Evolutionary conservation across 1,284 basidiomycete genomes (phyloP).

Genomic region (Pascua sp.): DNA sequence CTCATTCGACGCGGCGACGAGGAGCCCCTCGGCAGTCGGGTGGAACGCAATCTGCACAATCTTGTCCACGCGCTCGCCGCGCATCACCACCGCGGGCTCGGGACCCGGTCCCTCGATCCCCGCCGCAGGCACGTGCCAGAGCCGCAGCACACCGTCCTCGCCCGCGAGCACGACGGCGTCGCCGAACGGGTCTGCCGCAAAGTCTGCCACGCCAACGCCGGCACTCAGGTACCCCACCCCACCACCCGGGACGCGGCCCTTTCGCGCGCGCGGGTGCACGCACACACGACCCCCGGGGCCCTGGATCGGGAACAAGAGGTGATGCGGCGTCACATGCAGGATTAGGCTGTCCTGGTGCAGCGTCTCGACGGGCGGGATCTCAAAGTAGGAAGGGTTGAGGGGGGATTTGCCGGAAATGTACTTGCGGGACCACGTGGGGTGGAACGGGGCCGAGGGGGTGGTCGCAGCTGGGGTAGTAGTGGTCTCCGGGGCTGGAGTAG

Average conservation of each 20-base stretch:
- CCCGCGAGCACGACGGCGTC: constrained; percentile 46
- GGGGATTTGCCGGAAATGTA: constrained; percentile 51
- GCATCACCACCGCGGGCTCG: constrained; percentile 29
- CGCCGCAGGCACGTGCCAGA: constrained; percentile 40
- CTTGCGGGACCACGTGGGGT: constrained; percentile 50
- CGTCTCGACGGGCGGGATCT: constrained; percentile 46
- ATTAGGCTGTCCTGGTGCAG: constrained; percentile 48
- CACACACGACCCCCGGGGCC: constrained; percentile 52
- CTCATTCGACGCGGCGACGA: constrained; percentile 49
- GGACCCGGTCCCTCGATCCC: constrained; percentile 37
- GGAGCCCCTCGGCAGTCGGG: constrained; percentile 46
- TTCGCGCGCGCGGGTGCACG: constrained; percentile 45
- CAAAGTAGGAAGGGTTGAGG: constrained; percentile 50
- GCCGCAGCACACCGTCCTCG: constrained; percentile 47
- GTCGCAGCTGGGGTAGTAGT: not conserved
- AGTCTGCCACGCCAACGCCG: constrained; percentile 48
- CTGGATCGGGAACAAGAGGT: constrained; percentile 50
- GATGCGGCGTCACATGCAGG: constrained; percentile 34
- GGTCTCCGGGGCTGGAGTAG: not conserved
- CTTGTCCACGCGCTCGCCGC: constrained; percentile 44
- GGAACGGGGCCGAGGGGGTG: constrained; percentile 20
- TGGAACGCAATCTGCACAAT: constrained; percentile 48
- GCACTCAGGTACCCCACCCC: constrained; percentile 42
- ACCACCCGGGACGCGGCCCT: constrained; percentile 46
- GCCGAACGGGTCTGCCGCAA: constrained; percentile 45